Conservation (phyloP, 495 filamentous ascomycete genomes). For the Aspergillus cavernicola region DNA sequence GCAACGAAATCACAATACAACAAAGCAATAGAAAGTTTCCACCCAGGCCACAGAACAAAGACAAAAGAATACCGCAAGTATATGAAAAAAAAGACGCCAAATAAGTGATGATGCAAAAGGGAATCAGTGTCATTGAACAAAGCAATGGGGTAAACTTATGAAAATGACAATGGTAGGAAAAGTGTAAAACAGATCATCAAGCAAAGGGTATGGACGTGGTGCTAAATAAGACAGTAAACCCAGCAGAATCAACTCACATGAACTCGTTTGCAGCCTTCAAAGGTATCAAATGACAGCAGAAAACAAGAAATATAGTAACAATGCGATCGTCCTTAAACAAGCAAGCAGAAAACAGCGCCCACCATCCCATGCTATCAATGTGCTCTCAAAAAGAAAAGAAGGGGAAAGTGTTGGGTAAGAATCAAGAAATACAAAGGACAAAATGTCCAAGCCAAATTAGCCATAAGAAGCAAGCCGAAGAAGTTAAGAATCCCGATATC, state of each 20-base stretch:
- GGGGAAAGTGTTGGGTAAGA: slow-evolving; percentile 7
- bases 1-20: background rate
- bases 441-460: slow-evolving; percentile 11
- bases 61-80: slow-evolving; percentile 4
- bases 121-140: slow-evolving; percentile 13
- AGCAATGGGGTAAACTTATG: slow-evolving; percentile 10
- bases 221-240: slow-evolving; percentile 11
- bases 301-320: slow-evolving; percentile 34
- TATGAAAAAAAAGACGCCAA: slow-evolving; percentile 8
- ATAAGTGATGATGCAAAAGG: slow-evolving; percentile 5
- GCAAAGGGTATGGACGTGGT: slow-evolving; percentile 20
- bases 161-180: slow-evolving; percentile 1
- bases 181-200: slow-evolving; percentile 3
- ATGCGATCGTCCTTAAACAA: slow-evolving; percentile 29
- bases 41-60: background rate
- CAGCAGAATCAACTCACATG: slow-evolving; percentile 6
- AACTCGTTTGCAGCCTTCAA: slow-evolving; percentile 24
- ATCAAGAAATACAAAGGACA: slow-evolving; percentile 11
- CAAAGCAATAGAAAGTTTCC: slow-evolving; percentile 1
- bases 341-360: slow-evolving; percentile 36
- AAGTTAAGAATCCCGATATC: slow-evolving; percentile 32
- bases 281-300: slow-evolving; percentile 25
- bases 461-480: slow-evolving; percentile 23
- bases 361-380: slow-evolving; percentile 32
- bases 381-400: slow-evolving; percentile 11